Evolutionary conservation across 2,329 filamentous ascomycete genomes (phyloP).

Genomic region (Aspergillus sp.): DNA sequence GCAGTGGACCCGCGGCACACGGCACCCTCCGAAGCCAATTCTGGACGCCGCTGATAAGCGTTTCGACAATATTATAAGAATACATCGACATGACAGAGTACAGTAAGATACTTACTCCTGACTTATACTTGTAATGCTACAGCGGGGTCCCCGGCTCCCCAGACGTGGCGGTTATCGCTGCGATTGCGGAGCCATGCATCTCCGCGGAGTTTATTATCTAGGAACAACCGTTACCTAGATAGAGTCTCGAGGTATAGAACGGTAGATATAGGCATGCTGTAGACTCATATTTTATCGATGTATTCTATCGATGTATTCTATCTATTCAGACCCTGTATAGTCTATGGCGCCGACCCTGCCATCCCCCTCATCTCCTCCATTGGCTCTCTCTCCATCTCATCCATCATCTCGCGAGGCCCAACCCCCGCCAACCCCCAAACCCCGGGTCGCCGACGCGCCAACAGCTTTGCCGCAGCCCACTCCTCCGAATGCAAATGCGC

Average conservation of each 20-base stretch:
- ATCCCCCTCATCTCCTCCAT: conserved; percentile 12
- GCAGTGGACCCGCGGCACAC: background rate
- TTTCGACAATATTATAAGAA: background rate
- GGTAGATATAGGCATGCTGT: too few species aligned
- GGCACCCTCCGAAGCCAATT: background rate
- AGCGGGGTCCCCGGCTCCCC: too few species aligned
- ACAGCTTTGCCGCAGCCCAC: conserved; percentile 50
- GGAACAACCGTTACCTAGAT: too few species aligned
- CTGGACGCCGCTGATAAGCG: background rate
- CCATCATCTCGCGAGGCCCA: conserved; percentile 25
- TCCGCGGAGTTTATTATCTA: too few species aligned
- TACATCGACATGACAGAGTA: background rate
- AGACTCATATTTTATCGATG: background rate
- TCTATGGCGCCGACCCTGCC: conserved; percentile 28
- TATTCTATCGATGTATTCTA: background rate
- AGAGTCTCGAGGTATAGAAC: too few species aligned
- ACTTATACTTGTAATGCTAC: too few species aligned
- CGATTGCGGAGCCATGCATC: too few species aligned
- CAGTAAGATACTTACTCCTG: background rate
- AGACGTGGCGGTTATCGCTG: too few species aligned
- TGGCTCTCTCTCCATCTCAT: conserved; percentile 22
- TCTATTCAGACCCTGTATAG: background rate
- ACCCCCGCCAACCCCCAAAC: conserved; percentile 45
- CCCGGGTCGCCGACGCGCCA: conserved; percentile 41
- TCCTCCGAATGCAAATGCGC: conserved; percentile 61